Conservation (phyloP, 768 basidiomycete species). For the Pholiota conissans region DNA sequence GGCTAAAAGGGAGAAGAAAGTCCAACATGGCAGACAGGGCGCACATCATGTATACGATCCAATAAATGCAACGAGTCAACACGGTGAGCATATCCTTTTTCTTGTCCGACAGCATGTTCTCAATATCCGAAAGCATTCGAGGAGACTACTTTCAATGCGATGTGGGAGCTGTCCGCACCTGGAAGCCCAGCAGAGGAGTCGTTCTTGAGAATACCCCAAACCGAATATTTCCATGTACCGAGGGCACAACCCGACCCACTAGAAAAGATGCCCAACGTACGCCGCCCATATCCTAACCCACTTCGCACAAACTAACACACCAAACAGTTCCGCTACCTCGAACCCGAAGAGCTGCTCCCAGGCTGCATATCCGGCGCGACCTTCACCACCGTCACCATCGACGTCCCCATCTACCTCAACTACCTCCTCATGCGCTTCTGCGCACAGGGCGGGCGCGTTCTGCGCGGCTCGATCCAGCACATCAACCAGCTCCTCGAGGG, state of each 20-base stretch:
- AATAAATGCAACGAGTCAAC: conserved; percentile 49
- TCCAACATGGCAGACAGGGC: conserved; percentile 46
- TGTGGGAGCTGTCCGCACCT: conserved; percentile 73
- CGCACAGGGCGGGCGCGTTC: conserved; percentile 57
- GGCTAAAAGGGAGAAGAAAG: background rate
- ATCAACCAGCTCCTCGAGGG: conserved; percentile 71
- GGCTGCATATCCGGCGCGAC: conserved; percentile 45
- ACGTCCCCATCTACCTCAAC: conserved; percentile 67
- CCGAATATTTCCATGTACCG: conserved; percentile 52
- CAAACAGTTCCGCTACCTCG: conserved; percentile 36
- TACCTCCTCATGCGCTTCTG: conserved; percentile 71
- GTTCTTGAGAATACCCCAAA: conserved; percentile 65
- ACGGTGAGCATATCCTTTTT: conserved; percentile 38
- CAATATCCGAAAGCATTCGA: conserved; percentile 52
- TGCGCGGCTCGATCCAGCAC: conserved; percentile 65
- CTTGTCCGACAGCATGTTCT: background rate
- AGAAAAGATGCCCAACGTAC: conserved; percentile 56
- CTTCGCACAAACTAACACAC: background rate
- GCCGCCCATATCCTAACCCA: background rate
- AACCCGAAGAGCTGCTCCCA: conserved; percentile 32
- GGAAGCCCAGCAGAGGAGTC: conserved; percentile 54
- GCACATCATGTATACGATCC: conserved; percentile 75
- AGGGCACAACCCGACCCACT: conserved; percentile 40
- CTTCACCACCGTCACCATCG: conserved; percentile 71
- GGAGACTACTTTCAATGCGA: conserved; percentile 67